Percentiles rank a stretch among this genome's conserved stretches.
Evolutionary conservation across 805 yeast genomes (phyloP).

Genomic region (Clavispora phyllophila): DNA sequence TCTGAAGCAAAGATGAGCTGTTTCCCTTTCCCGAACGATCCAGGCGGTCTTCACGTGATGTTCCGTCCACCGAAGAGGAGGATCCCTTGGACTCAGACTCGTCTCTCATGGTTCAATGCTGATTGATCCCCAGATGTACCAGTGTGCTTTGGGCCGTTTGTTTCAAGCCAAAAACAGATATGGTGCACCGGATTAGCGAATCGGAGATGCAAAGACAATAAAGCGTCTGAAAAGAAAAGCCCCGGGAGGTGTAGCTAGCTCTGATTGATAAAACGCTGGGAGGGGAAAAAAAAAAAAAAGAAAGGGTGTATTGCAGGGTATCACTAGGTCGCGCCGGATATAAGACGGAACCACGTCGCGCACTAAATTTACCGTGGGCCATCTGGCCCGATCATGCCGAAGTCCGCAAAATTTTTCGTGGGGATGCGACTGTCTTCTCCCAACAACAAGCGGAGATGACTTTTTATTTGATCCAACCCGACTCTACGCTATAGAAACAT

Average conservation of each 20-base stretch:
- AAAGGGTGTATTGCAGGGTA: not conserved
- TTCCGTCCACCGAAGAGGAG: not conserved
- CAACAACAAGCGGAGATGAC: not conserved
- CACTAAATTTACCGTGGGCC: not conserved
- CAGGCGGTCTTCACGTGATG: not conserved
- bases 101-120: not conserved
- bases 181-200: not conserved
- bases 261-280: not conserved
- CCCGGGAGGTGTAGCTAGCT: not conserved
- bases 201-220: not conserved
- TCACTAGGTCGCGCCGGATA: not conserved
- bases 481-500: no score
- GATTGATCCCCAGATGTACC: constrained; percentile 1
- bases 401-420: no score
- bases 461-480: no score
- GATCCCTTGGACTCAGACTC: constrained; percentile 1
- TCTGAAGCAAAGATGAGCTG: not conserved
- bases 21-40: not conserved
- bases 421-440: not conserved
- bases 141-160: no score
- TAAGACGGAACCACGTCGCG: not conserved
- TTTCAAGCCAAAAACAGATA: not conserved
- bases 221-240: not conserved
- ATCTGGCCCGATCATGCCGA: not conserved
- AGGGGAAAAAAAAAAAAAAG: not conserved